A percentile compares a stretch with the other conserved stretches of the same genome.
Conservation (phyloP, 192 early-diverging fungal genomes). For the Gaertneriomyces semiglobifer region DNA sequence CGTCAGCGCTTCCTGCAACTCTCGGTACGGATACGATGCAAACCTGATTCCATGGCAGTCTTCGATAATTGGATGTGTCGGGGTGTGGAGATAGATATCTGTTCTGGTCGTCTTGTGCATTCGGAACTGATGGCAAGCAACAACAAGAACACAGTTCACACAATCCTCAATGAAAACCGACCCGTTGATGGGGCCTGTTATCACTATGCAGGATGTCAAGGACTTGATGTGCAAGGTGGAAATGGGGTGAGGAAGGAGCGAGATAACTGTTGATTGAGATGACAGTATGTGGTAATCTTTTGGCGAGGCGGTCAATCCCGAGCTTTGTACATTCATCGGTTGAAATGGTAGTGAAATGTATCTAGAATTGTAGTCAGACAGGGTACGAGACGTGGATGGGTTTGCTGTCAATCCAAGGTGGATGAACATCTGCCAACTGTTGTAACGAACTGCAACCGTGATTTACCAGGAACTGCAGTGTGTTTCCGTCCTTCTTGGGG, state of each 20-base stretch:
- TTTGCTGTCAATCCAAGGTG: neutral
- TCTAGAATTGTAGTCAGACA: neutral
- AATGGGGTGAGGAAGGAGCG: slow-evolving; percentile 52
- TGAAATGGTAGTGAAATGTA: neutral
- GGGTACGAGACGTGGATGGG: neutral
- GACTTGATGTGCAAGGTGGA: slow-evolving; percentile 76
- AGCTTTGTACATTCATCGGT: neutral
- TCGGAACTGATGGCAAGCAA: slow-evolving; percentile 80
- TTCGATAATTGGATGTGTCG: slow-evolving; percentile 86
- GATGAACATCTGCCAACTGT: neutral
- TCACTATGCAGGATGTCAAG: slow-evolving; percentile 62
- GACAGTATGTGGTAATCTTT: slow-evolving; percentile 59
- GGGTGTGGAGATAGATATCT: slow-evolving; percentile 64
- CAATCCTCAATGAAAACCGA: slow-evolving; percentile 71
- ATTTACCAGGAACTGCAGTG: neutral
- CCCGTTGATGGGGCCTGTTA: slow-evolving; percentile 65
- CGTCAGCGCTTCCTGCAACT: slow-evolving; percentile 16
- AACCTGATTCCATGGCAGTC: slow-evolving; percentile 66
- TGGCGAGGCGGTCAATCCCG: neutral
- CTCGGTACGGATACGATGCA: slow-evolving; percentile 46
- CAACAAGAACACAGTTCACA: slow-evolving; percentile 54
- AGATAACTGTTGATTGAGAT: slow-evolving; percentile 61
- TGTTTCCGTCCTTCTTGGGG: slow-evolving; percentile 1
- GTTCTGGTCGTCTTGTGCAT: slow-evolving; percentile 71
- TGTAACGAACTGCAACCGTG: neutral